A percentile compares a stretch with the other conserved stretches of the same genome.
Evolutionary conservation across 1,284 basidiomycete species (phyloP).

Genomic region (Fomitopsis pinicola): DNA sequence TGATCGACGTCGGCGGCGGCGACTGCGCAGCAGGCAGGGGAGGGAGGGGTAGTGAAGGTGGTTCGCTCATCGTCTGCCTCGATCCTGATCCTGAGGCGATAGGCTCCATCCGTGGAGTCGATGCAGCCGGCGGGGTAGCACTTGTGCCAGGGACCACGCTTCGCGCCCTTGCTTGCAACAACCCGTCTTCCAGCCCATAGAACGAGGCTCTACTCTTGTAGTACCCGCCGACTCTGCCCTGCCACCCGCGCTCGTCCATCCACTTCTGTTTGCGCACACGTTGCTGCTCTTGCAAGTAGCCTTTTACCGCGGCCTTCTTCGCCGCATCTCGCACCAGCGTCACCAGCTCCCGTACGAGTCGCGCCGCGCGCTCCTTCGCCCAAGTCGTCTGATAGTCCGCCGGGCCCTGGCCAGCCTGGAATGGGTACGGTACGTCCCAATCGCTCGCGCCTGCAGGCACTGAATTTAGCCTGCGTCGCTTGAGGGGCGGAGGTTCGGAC

Average conservation of each 20-base stretch:
- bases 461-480: constrained; percentile 56
- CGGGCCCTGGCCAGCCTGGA: constrained; percentile 64
- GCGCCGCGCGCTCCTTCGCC: constrained; percentile 57
- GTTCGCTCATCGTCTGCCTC: constrained; percentile 8
- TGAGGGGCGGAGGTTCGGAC: constrained; percentile 31
- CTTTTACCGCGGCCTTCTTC: constrained; percentile 26
- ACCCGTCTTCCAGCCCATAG: constrained; percentile 14
- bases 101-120: background rate
- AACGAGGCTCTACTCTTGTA: constrained; percentile 31
- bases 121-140: background rate
- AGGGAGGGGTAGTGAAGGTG: background rate
- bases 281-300: constrained; percentile 15
- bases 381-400: constrained; percentile 53
- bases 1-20: background rate
- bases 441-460: constrained; percentile 74
- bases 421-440: constrained; percentile 79
- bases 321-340: constrained; percentile 53
- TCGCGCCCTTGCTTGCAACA: background rate
- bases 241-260: constrained; percentile 16
- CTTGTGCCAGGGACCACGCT: background rate
- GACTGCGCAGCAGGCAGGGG: background rate
- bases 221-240: constrained; percentile 22
- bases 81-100: background rate
- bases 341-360: constrained; percentile 57
- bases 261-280: constrained; percentile 2